These are phyloP conservation scores for Pharnaceum exiguum DNA, from an alignment of 148 eudicot genomes.

Conservation along the genomic window DNA sequence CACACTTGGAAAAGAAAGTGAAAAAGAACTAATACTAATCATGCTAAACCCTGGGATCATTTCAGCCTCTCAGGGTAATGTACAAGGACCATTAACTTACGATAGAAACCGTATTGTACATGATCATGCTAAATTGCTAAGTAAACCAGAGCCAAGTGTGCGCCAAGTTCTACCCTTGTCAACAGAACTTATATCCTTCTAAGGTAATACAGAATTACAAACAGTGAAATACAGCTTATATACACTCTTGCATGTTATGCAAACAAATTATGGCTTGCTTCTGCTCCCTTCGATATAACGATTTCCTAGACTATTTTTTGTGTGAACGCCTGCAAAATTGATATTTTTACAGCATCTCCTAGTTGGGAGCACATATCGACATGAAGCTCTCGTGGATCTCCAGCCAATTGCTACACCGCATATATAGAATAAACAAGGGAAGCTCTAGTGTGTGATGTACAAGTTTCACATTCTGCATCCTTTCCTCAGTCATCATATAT, in stretches of 20 bases:
- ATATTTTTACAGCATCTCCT: constrained; percentile 13
- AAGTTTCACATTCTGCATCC: background rate
- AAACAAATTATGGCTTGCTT: background rate
- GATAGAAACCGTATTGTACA: no score
- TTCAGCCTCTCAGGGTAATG: no score
- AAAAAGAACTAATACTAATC: no score
- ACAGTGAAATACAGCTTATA: constrained; percentile 12
- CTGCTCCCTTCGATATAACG: constrained; percentile 8
- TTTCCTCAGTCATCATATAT: background rate
- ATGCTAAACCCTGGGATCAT: no score
- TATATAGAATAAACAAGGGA: background rate
- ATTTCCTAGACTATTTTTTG: background rate
- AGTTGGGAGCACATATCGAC: background rate
- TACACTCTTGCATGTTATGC: constrained; percentile 9
- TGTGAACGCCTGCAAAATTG: constrained; percentile 12
- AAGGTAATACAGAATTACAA: constrained; percentile 6
- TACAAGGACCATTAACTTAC: no score
- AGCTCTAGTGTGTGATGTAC: constrained; percentile 2
- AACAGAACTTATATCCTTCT: no score
- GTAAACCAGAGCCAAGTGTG: no score
- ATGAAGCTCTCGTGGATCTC: background rate
- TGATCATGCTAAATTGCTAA: no score
- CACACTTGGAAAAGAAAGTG: no score
- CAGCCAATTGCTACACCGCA: background rate
- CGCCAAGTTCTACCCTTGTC: no score